Evolutionary conservation across 495 filamentous ascomycete species (phyloP), one percentile per base, ranked within the genome.

Genomic region (Aspergillus coremiiformis): DNA sequence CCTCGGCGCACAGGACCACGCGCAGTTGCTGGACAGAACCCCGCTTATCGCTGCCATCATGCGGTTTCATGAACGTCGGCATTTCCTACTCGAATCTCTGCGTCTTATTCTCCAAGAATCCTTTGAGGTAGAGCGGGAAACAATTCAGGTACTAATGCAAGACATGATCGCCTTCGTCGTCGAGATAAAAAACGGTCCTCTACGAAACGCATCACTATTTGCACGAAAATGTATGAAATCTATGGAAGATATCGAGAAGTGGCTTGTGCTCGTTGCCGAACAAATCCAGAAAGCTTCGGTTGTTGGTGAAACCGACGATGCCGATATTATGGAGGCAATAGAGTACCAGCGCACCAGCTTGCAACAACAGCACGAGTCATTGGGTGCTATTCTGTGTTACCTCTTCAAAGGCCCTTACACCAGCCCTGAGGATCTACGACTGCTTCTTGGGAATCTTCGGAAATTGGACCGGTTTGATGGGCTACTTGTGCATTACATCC

Each of bases 321-420:
- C 70, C 8, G 81, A 89, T 46, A 61, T 81, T 3, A 73, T 77
- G 49, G 89, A 96, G 59, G 81, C 82, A 4, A 75, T 89, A 27
- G 82, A 86, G 50, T 80, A 85, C 57, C 84, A 94, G 59, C 79
- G 84, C 29, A 61, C 69, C 20, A 90, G 84, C 56, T 74, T 97
- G 24, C 78, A 79, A 14, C 79, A 86, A 60, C 91, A 97, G 66
- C 94, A 97, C 63, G 92, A 96, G 64, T 80, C 83, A 7, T 77
- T 99, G n/a, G 82, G 83, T 1, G 78, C 84, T 8, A 84, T 92
- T 42, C 62, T 92, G 19, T 84, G 79, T 53, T 80, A 86, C 58
- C 76, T 95, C 9, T 78, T 93, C 49, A 89, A 92, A 60, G 83
- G 80, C 41, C 80, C 81, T 43, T 82, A 83, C 49, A 84, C 85